phyloP scores from a whole-genome alignment of 371 early-diverging fungal genomes.

The Mucor saturninus region DNA sequence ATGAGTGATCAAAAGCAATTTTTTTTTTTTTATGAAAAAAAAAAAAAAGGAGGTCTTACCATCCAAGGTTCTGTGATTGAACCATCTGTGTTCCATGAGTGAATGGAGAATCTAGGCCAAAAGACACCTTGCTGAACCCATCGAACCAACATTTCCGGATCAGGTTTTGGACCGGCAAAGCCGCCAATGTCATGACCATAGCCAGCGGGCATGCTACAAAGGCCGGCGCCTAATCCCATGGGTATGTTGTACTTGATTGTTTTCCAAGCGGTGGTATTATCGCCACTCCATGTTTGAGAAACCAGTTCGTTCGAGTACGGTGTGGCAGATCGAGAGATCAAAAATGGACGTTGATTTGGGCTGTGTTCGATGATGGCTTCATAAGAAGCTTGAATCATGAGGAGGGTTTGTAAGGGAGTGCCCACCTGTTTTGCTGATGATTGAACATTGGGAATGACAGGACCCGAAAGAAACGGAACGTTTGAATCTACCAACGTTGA shows the following conservation, averaged over 20 bases:
- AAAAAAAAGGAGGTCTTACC: conserved; percentile 24
- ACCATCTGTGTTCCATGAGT: conserved; percentile 65
- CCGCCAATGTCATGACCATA: conserved; percentile 74
- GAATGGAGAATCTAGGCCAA: conserved; percentile 65
- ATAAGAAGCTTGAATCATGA: conserved; percentile 65
- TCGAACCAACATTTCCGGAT: conserved; percentile 61
- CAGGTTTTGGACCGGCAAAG: conserved; percentile 63
- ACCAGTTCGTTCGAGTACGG: conserved; percentile 55
- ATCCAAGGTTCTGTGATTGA: conserved; percentile 68
- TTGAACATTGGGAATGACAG: conserved; percentile 2
- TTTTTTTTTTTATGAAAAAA: conserved; percentile 27
- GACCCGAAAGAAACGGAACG: not conserved
- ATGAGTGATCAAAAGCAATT: not conserved
- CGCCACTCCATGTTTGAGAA: conserved; percentile 67
- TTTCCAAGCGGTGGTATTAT: conserved; percentile 66
- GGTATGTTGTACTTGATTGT: conserved; percentile 65
- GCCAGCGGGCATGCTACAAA: conserved; percentile 50
- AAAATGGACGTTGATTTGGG: conserved; percentile 55
- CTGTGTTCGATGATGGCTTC: conserved; percentile 51
- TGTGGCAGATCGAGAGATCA: conserved; percentile 61
- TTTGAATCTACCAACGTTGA: not conserved
- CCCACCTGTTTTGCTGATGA: conserved; percentile 32
- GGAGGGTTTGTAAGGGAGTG: conserved; percentile 53
- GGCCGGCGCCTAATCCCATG: conserved; percentile 60
- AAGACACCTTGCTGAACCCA: conserved; percentile 72